These are phyloP conservation scores for Aspergillus texensis DNA, from an alignment of 2,329 filamentous ascomycete genomes.

Conservation along the genomic window DNA sequence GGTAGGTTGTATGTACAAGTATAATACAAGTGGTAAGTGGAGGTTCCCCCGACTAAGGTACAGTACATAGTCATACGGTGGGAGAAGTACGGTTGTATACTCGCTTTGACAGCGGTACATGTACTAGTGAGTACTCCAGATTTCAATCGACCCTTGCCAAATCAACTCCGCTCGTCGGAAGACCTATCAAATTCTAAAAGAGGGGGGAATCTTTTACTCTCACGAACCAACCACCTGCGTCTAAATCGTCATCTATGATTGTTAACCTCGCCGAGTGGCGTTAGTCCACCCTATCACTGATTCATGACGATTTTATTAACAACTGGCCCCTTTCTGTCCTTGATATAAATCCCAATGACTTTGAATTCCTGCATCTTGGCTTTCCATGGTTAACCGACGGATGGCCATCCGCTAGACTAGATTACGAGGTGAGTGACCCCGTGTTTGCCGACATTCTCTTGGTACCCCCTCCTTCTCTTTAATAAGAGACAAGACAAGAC, in stretches of 20 bases:
- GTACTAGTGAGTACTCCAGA: background rate
- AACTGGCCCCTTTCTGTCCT: conserved; percentile 1
- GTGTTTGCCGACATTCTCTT: conserved; percentile 7
- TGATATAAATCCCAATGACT: background rate
- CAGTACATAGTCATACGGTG: background rate
- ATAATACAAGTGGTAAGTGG: background rate
- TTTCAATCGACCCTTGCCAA: background rate
- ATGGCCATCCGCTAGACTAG: background rate
- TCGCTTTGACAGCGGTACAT: background rate
- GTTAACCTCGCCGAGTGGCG: conserved; percentile 9
- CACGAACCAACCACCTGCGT: conserved; percentile 3
- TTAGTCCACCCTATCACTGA: conserved; percentile 2
- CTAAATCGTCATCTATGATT: conserved; percentile 9
- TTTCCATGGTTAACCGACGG: background rate
- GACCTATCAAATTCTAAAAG: conserved; percentile 8
- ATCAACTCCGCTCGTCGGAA: background rate
- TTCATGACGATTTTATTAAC: conserved; percentile 1
- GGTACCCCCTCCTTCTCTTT: conserved; percentile 1
- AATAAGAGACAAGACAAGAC: conserved; percentile 13
- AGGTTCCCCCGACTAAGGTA: background rate
- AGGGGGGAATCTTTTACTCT: background rate
- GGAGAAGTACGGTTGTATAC: background rate
- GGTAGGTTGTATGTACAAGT: background rate
- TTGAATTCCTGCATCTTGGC: background rate
- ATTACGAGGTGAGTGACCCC: conserved; percentile 3